Percentiles rank a stretch among this genome's conserved stretches.
Conservation (phyloP, 768 basidiomycete species). For the Pholiota molesta region DNA sequence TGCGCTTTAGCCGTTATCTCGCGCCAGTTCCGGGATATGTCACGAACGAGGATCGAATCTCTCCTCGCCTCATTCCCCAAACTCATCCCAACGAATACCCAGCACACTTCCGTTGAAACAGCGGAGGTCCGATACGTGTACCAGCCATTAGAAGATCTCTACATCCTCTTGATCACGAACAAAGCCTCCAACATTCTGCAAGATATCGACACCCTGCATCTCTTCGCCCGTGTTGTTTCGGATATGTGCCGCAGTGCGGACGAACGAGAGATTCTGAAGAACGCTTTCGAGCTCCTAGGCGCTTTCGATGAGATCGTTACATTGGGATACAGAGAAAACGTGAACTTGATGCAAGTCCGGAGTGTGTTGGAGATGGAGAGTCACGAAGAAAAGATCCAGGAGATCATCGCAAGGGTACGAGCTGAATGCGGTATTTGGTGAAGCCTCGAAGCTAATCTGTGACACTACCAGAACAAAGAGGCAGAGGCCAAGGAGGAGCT, state of each 20-base stretch:
- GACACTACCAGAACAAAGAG: conserved; percentile 84
- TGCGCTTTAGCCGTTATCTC: conserved; percentile 82
- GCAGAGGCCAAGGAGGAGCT: conserved; percentile 99
- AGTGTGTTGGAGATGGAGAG: conserved; percentile 88
- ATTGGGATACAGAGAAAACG: conserved; percentile 81
- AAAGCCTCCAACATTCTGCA: conserved; percentile 99
- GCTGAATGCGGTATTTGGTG: conserved; percentile 25
- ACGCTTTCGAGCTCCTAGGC: conserved; percentile 90
- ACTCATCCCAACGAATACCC: conserved; percentile 91
- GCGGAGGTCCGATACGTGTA: conserved; percentile 96
- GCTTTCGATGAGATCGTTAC: conserved; percentile 98
- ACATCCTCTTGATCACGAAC: conserved; percentile 97
- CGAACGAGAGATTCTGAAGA: conserved; percentile 87
- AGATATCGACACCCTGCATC: conserved; percentile 95
- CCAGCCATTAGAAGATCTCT: conserved; percentile 94
- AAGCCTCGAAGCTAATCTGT: background rate
- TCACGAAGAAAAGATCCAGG: conserved; percentile 94
- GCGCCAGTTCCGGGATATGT: conserved; percentile 94
- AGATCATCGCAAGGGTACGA: conserved; percentile 91
- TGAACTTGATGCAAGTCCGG: conserved; percentile 78
- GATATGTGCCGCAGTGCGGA: conserved; percentile 87
- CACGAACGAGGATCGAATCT: conserved; percentile 90
- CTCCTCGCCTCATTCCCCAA: conserved; percentile 97
- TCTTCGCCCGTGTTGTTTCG: conserved; percentile 92
- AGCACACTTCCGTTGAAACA: conserved; percentile 97